Conservation (phyloP, 2,329 filamentous ascomycete species). For the Calonectria honghensis region DNA sequence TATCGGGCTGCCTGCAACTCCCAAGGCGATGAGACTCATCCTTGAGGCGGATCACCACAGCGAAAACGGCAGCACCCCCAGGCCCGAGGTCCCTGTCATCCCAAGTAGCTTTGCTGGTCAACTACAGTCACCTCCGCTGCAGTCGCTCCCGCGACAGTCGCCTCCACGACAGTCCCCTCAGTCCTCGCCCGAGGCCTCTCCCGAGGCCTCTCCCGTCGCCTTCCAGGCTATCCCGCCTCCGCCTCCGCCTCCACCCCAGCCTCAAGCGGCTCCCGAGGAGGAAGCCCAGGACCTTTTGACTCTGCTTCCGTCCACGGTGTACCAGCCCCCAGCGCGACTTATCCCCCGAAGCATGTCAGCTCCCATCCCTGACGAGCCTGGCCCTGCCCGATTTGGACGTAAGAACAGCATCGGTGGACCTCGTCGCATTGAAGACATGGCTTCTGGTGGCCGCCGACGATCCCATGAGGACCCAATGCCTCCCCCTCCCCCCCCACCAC, state of each 20-base stretch:
- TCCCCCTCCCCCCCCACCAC: slow-evolving; percentile 70
- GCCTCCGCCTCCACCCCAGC: slow-evolving; percentile 3
- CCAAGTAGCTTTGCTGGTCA: slow-evolving; percentile 67
- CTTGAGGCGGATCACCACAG: slow-evolving; percentile 74
- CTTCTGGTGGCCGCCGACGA: slow-evolving; percentile 63
- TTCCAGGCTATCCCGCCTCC: background rate
- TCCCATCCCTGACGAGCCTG: slow-evolving; percentile 65
- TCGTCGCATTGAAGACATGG: slow-evolving; percentile 69
- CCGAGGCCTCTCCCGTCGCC: slow-evolving; percentile 56
- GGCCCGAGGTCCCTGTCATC: slow-evolving; percentile 75
- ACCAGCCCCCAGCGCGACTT: slow-evolving; percentile 71
- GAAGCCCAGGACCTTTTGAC: slow-evolving; percentile 62
- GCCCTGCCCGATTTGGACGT: slow-evolving; percentile 56
- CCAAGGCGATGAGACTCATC: slow-evolving; percentile 90
- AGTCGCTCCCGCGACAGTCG: slow-evolving; percentile 11
- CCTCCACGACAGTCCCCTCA: slow-evolving; percentile 57
- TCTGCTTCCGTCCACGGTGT: slow-evolving; percentile 75
- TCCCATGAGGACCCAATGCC: slow-evolving; percentile 71
- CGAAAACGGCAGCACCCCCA: slow-evolving; percentile 59
- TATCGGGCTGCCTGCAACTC: slow-evolving; percentile 91
- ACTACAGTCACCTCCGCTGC: slow-evolving; percentile 45
- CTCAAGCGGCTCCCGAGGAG: slow-evolving; percentile 55
- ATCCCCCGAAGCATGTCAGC: slow-evolving; percentile 79
- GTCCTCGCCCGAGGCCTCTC: slow-evolving; percentile 61
- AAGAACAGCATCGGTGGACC: slow-evolving; percentile 62